These are phyloP conservation scores for Avena eriantha DNA, from an alignment of 176 grass and related monocot genomes.

Conservation along the genomic window DNA sequence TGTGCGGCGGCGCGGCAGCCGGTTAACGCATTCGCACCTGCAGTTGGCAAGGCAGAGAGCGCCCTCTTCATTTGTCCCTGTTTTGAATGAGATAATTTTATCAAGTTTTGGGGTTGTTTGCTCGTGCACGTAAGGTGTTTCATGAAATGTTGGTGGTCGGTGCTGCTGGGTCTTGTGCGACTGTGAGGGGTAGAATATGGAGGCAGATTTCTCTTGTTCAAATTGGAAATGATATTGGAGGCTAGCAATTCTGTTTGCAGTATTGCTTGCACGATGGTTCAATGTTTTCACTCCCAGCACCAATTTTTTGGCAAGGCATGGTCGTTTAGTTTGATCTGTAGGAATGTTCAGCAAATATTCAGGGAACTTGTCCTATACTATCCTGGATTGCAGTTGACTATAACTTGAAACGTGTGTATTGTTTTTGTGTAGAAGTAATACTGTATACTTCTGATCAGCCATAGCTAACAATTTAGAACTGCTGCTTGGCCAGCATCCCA, in stretches of 20 bases:
- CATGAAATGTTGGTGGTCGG: background rate
- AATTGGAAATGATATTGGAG: background rate
- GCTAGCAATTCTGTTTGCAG: background rate
- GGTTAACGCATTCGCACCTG: background rate
- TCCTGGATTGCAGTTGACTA: background rate
- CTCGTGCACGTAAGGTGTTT: background rate
- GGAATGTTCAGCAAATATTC: background rate
- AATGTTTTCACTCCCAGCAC: background rate
- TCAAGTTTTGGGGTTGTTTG: background rate
- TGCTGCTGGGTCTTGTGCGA: background rate
- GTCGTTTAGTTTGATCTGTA: background rate
- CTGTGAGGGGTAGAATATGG: background rate
- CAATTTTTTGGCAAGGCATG: background rate
- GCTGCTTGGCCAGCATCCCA: background rate
- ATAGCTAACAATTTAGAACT: background rate
- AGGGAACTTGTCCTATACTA: background rate
- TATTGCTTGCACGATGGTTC: background rate
- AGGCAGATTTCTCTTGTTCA: background rate
- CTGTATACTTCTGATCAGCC: background rate
- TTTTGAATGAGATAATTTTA: background rate
- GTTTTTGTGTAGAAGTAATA: slow-evolving; percentile 3
- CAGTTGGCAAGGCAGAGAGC: background rate
- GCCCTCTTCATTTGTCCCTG: background rate
- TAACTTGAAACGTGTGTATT: background rate
- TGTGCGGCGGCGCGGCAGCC: background rate